Evolutionary conservation across 2,329 filamentous ascomycete species (phyloP).

Genomic region (Pyrenophora tritici-repentis): DNA sequence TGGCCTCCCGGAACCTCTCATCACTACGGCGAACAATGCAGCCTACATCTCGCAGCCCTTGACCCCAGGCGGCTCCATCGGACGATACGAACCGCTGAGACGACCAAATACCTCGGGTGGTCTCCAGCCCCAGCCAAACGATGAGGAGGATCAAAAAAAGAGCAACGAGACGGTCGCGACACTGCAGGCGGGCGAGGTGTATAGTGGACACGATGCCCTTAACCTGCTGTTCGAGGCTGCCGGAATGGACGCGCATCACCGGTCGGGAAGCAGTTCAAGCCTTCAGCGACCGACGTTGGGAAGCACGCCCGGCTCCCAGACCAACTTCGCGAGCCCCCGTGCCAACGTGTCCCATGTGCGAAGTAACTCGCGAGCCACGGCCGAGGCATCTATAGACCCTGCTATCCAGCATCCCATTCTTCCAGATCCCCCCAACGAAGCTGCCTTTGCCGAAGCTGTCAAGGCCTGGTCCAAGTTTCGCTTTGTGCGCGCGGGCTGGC

Average conservation of each 20-base stretch:
- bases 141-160: constrained; percentile 62
- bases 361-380: constrained; percentile 28
- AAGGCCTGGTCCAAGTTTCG: constrained; percentile 89
- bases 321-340: constrained; percentile 43
- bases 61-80: constrained; percentile 68
- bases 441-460: constrained; percentile 65
- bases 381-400: constrained; percentile 39
- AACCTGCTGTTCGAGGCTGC: constrained; percentile 89
- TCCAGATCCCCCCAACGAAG: constrained; percentile 42
- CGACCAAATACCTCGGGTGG: constrained; percentile 56
- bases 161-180: constrained; percentile 65
- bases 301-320: constrained; percentile 46
- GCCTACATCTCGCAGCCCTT: constrained; percentile 58
- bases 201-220: constrained; percentile 89
- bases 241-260: constrained; percentile 54
- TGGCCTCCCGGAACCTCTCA: constrained; percentile 46
- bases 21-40: constrained; percentile 23
- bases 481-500: constrained; percentile 96
- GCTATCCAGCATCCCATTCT: constrained; percentile 33
- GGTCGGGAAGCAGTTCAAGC: constrained; percentile 53
- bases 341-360: constrained; percentile 29
- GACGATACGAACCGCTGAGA: constrained; percentile 67
- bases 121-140: constrained; percentile 32
- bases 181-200: constrained; percentile 70
- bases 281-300: constrained; percentile 42